Percentiles rank a stretch among this genome's conserved stretches.
Evolutionary conservation across 2,329 filamentous ascomycete genomes (phyloP).

Genomic region (Pseudopithomyces maydicus): DNA sequence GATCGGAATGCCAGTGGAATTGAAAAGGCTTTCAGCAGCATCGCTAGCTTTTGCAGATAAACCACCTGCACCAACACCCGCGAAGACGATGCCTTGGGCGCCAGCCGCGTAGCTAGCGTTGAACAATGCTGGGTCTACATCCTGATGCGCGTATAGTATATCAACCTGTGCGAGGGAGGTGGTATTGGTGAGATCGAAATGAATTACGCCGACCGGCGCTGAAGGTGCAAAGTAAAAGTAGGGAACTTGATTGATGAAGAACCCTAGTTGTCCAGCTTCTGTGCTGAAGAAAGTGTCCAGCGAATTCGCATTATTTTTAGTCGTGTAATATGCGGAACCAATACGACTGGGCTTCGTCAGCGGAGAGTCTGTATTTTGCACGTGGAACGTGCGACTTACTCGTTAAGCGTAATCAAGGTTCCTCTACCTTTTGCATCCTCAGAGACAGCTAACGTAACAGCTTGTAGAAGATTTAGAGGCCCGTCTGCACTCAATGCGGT

Average conservation of each 20-base stretch:
- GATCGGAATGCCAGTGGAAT: conserved; percentile 55
- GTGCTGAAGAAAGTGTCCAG: conserved; percentile 66
- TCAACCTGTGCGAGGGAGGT: conserved; percentile 61
- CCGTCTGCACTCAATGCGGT: conserved; percentile 68
- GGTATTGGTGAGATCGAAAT: conserved; percentile 45
- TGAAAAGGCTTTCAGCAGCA: conserved; percentile 52
- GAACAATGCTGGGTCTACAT: conserved; percentile 56
- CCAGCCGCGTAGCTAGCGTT: conserved; percentile 55
- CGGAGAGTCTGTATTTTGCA: not conserved
- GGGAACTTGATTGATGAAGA: conserved; percentile 62
- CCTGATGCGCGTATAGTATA: conserved; percentile 62
- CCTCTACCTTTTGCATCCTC: conserved; percentile 56
- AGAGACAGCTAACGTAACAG: conserved; percentile 61
- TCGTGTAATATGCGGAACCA: conserved; percentile 61
- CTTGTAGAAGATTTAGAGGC: conserved; percentile 65
- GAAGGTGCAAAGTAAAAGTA: conserved; percentile 64
- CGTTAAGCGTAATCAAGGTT: conserved; percentile 65
- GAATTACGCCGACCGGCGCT: conserved; percentile 51
- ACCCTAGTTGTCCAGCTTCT: conserved; percentile 61
- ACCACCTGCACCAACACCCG: conserved; percentile 61
- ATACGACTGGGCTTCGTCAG: conserved; percentile 50
- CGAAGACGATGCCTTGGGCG: conserved; percentile 61
- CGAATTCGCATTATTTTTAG: conserved; percentile 67
- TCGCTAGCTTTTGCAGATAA: conserved; percentile 35
- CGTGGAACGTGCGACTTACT: conserved; percentile 35